These are phyloP conservation scores for Fraxinus velutina DNA, from an alignment of 305 asterid genomes.

Conservation along the genomic window DNA sequence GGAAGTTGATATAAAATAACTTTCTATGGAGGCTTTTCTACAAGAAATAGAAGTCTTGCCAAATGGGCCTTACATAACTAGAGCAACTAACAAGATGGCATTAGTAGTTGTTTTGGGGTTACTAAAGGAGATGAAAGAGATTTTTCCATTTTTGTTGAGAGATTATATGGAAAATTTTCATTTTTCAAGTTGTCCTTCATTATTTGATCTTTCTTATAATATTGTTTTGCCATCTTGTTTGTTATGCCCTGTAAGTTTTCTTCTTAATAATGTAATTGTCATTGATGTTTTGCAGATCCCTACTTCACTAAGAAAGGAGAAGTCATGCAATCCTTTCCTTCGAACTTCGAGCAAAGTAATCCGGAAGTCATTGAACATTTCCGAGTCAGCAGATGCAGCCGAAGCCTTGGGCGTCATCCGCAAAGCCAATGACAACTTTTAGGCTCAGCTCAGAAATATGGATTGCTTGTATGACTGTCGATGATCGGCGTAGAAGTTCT, in stretches of 20 bases:
- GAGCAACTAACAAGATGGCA: neutral
- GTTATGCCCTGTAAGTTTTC: neutral
- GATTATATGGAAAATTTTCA: neutral
- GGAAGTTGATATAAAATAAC: neutral
- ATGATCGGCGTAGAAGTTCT: neutral
- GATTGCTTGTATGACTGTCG: neutral
- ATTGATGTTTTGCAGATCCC: constrained; percentile 60
- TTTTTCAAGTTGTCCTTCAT: neutral
- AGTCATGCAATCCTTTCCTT: constrained; percentile 85
- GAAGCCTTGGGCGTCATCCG: constrained; percentile 76
- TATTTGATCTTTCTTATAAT: neutral
- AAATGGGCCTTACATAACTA: neutral
- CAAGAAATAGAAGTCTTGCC: neutral
- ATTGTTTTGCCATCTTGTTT: neutral
- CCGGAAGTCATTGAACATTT: constrained; percentile 58
- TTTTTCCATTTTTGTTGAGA: neutral
- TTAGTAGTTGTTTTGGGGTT: neutral
- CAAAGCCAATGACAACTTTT: constrained; percentile 82
- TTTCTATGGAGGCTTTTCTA: neutral
- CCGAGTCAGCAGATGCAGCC: constrained; percentile 64
- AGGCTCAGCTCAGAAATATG: constrained; percentile 25
- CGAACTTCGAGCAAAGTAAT: constrained; percentile 84
- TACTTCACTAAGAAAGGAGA: constrained; percentile 66
- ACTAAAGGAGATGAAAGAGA: neutral
- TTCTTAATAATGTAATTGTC: neutral